phyloP scores from a whole-genome alignment of 2,329 filamentous ascomycete genomes.

The Allantophomopsis lycopodina region DNA sequence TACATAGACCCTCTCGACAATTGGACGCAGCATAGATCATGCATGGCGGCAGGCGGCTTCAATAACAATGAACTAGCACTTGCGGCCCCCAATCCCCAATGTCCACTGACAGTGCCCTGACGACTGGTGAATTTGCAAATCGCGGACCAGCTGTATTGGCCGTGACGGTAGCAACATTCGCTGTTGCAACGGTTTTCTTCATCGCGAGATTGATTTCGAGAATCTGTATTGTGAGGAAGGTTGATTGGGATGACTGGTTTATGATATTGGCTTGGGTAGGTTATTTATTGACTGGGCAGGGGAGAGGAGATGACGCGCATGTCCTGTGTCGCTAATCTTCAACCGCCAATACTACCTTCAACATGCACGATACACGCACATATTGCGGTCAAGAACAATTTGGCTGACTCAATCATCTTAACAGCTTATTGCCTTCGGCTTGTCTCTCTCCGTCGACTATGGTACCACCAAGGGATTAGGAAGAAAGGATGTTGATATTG shows the following conservation, averaged over 20 bases:
- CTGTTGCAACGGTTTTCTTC: conserved; percentile 62
- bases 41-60: neutral
- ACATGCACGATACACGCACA: neutral
- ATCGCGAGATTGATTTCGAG: conserved; percentile 60
- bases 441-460: conserved; percentile 50
- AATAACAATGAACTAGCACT: neutral
- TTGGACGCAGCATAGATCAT: no score
- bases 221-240: conserved; percentile 54
- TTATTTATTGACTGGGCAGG: neutral
- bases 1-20: no score
- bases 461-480: conserved; percentile 51
- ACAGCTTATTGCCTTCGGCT: conserved; percentile 39
- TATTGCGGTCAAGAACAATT: neutral
- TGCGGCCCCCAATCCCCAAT: neutral
- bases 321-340: no score
- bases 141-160: conserved; percentile 47
- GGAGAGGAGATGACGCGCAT: no score
- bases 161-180: conserved; percentile 56
- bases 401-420: neutral
- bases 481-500: conserved; percentile 45
- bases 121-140: neutral
- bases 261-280: conserved; percentile 66
- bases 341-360: no score
- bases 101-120: neutral
- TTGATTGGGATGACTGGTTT: conserved; percentile 67